phyloP scores from a whole-genome alignment of 192 early-diverging fungal species.

The Backusella sp. region DNA sequence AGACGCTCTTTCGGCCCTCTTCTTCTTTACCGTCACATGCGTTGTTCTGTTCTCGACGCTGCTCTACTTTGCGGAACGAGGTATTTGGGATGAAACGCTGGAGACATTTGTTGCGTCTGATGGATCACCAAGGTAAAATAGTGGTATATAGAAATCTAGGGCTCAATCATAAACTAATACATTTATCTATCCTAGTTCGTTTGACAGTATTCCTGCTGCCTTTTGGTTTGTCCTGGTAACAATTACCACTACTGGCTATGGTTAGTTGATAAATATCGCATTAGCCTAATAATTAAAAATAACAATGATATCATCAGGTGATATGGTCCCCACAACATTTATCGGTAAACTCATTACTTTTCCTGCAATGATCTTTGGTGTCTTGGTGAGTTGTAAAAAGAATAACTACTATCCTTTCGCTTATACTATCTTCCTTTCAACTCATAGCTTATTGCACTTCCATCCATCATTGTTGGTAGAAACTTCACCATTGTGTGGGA shows the following conservation, averaged over 20 bases:
- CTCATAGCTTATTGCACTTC: conserved; percentile 69
- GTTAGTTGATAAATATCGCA: conserved; percentile 21
- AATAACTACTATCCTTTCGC: neutral
- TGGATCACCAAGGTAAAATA: conserved; percentile 58
- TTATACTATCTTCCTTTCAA: neutral
- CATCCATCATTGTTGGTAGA: conserved; percentile 81
- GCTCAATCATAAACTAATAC: neutral
- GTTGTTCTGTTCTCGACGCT: conserved; percentile 73
- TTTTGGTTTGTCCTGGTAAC: conserved; percentile 80
- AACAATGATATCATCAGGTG: conserved; percentile 39
- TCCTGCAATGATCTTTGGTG: conserved; percentile 82
- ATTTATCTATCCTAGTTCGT: conserved; percentile 39
- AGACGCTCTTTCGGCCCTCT: conserved; percentile 70
- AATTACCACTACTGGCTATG: conserved; percentile 79
- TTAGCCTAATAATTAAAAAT: neutral
- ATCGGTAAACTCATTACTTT: conserved; percentile 78
- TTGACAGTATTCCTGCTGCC: conserved; percentile 77
- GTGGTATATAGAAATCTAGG: too few relatives aligned
- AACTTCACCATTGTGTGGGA: conserved; percentile 86
- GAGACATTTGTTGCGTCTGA: conserved; percentile 64
- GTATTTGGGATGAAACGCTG: conserved; percentile 66
- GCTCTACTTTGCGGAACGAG: conserved; percentile 82
- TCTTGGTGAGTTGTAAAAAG: conserved; percentile 39
- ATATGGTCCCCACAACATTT: conserved; percentile 80
- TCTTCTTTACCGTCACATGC: conserved; percentile 72